Conservation (phyloP, 2,329 filamentous ascomycete genomes). For the Aspergillus carbonarius region DNA sequence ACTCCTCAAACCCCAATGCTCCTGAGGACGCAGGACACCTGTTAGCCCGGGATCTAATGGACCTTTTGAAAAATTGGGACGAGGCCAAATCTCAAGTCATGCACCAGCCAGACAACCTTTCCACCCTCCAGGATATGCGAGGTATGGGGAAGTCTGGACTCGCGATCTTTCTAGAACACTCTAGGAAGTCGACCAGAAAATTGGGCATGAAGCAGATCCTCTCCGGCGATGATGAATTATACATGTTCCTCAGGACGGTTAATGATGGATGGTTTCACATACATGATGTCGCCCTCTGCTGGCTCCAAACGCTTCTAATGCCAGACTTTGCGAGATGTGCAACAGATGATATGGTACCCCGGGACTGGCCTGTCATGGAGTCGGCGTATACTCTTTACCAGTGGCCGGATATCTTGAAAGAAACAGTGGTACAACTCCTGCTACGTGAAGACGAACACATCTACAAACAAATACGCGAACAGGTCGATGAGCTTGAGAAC, state of each 20-base stretch:
- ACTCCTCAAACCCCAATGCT: constrained; percentile 16
- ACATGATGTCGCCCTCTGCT: constrained; percentile 54
- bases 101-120: constrained; percentile 50
- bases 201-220: constrained; percentile 40
- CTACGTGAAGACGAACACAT: constrained; percentile 56
- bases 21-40: constrained; percentile 24
- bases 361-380: constrained; percentile 22
- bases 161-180: constrained; percentile 58
- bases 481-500: constrained; percentile 29
- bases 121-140: constrained; percentile 49
- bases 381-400: constrained; percentile 55
- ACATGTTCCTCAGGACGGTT: constrained; percentile 44
- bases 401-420: constrained; percentile 58
- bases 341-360: constrained; percentile 3
- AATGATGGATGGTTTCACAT: constrained; percentile 50
- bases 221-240: constrained; percentile 37
- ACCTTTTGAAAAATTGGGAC: constrained; percentile 45
- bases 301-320: constrained; percentile 53
- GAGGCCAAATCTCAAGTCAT: constrained; percentile 45
- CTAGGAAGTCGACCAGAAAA: constrained; percentile 47
- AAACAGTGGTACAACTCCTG: constrained; percentile 54
- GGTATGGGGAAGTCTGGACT: constrained; percentile 50
- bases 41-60: constrained; percentile 47
- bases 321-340: constrained; percentile 33
- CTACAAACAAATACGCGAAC: constrained; percentile 42